Evolutionary conservation across 192 early-diverging fungal species (phyloP), one percentile per base, ranked within the genome.

Genomic region (Coemansia sp.): DNA sequence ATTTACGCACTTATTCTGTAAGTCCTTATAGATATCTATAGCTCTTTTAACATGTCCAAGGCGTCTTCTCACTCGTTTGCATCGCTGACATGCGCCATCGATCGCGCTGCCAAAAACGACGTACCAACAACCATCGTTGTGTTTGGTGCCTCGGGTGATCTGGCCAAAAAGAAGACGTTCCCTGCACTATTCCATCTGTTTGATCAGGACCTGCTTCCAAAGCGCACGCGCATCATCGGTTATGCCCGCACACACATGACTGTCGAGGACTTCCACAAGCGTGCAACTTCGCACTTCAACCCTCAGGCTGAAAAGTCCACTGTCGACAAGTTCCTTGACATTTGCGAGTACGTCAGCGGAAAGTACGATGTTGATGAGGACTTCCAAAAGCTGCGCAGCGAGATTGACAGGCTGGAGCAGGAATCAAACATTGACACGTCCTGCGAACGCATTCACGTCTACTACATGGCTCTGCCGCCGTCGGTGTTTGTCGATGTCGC

Each of bases 111-210:
- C n/a, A 63, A 65, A 58, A 62, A 68, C 25, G 61, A 74, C 18
- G 48, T 61, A 3, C 61, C 66, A 1, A 76, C 67, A 3, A 76
- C 63, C 13, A 69, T 81, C 40, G 71, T 73, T 81, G 90, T 93
- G 6, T 84, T 93, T 57, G 91, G 91, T 37, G 91, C 91, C 22
- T 91, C 89, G 22, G 94, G 94, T 42, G 94, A 98, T 62, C 85
- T 98, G 40, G 94, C 93, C 21, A 96, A 93, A 82, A 95, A 97
- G 55, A 98, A 98, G 81, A 96, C 95, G 21, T 98, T 89, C 69
- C 95, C 95, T 3, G 91, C 94, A 5, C 85, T 98, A 13, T 98
- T 93, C 76, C 89, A 91, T 34, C 84, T 96, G 44, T 96, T 87
- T 73, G 82, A 85, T 55, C 89, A 91, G 73, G 71, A 79, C 2